Percentiles rank a stretch among this genome's conserved stretches.
phyloP scores from a whole-genome alignment of 441 rosid species.

The Syzygium malaccense region DNA sequence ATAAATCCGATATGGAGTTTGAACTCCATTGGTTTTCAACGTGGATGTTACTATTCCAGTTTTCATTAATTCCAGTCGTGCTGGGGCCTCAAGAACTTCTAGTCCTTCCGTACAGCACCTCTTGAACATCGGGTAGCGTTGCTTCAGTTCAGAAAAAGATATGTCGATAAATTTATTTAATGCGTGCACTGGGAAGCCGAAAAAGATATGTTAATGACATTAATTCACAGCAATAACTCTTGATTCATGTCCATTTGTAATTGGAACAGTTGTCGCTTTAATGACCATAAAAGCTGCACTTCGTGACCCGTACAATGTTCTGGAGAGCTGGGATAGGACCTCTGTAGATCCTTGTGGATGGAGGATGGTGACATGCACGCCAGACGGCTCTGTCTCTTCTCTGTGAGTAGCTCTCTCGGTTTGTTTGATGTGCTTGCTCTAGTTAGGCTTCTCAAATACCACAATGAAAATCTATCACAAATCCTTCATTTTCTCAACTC shows the following conservation, averaged over 20 bases:
- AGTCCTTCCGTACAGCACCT: not conserved
- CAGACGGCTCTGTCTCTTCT: slow-evolving; percentile 73
- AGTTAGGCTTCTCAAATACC: not conserved
- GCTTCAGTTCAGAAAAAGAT: not conserved
- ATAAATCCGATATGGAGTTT: not conserved
- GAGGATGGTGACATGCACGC: slow-evolving; percentile 84
- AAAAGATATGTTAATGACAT: not conserved
- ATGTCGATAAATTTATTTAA: not conserved
- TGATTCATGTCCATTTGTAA: not conserved
- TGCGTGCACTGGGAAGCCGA: not conserved
- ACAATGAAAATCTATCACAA: not conserved
- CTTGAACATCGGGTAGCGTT: not conserved
- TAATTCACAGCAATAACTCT: not conserved
- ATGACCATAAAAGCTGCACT: slow-evolving; percentile 63
- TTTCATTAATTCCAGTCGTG: not conserved
- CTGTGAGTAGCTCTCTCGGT: slow-evolving; percentile 41
- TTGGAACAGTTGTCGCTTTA: slow-evolving; percentile 78
- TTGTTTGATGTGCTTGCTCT: not conserved
- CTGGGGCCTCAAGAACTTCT: not conserved
- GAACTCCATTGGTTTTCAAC: not conserved
- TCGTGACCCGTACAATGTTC: slow-evolving; percentile 75
- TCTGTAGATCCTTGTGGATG: slow-evolving; percentile 98
- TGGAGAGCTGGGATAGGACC: slow-evolving; percentile 87
- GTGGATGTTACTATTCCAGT: not conserved
- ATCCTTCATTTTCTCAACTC: not conserved